phyloP scores from a whole-genome alignment of 441 rosid genomes.

The Jatropha multifida region DNA sequence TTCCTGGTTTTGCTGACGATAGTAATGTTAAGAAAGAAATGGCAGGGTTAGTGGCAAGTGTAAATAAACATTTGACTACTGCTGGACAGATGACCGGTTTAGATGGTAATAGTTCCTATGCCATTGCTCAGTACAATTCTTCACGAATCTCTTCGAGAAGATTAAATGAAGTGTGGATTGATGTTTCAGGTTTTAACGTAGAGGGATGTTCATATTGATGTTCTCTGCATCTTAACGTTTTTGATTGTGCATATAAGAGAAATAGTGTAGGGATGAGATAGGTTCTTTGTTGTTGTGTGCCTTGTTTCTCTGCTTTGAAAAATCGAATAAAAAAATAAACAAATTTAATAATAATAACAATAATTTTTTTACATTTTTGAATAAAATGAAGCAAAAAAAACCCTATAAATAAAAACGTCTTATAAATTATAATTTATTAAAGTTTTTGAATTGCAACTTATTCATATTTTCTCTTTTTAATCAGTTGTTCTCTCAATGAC shows the following conservation, averaged over 20 bases:
- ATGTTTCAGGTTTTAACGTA: slow-evolving; percentile 27
- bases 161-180: slow-evolving; percentile 53
- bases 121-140: slow-evolving; percentile 52
- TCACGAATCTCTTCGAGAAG: slow-evolving; percentile 32
- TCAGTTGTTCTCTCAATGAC: background rate
- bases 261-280: background rate
- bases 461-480: background rate
- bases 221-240: no score
- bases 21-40: slow-evolving; percentile 33
- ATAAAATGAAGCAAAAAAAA: background rate
- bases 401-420: background rate
- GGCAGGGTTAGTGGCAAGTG: slow-evolving; percentile 36
- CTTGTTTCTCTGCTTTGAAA: no score
- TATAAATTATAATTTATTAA: slow-evolving; percentile 2
- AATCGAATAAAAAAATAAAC: no score
- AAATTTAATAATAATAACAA: no score
- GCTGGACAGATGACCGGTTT: background rate
- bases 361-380: no score
- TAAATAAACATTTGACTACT: slow-evolving; percentile 10
- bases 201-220: slow-evolving; percentile 26
- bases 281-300: no score
- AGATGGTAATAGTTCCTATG: slow-evolving; percentile 16
- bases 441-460: background rate
- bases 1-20: slow-evolving; percentile 49
- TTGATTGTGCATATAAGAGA: background rate